Percentiles rank a stretch among this genome's conserved stretches.
These are phyloP conservation scores for Macrolepiota dolichaula DNA, from an alignment of 768 basidiomycete genomes.

Conservation along the genomic window DNA sequence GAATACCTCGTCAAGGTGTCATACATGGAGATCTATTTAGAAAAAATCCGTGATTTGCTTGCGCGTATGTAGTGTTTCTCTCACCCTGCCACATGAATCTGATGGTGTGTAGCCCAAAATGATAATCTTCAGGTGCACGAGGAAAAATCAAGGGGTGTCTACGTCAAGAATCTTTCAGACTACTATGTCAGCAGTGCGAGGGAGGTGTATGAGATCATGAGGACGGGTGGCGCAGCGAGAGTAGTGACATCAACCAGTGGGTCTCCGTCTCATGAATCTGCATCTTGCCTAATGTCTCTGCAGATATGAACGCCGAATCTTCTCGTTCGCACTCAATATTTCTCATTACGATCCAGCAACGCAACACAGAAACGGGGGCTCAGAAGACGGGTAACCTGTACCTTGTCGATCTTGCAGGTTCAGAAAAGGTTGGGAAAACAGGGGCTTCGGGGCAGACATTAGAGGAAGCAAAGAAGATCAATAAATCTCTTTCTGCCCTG, in stretches of 20 bases:
- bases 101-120: constrained; percentile 68
- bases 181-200: constrained; percentile 95
- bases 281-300: not conserved
- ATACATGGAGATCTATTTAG: constrained; percentile 99
- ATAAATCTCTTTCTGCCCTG: constrained; percentile 94
- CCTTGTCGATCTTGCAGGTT: constrained; percentile 96
- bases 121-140: constrained; percentile 99
- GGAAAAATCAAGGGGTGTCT: constrained; percentile 95
- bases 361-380: constrained; percentile 93
- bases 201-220: constrained; percentile 99
- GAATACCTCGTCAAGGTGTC: constrained; percentile 99
- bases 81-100: constrained; percentile 5
- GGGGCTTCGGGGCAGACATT: constrained; percentile 98
- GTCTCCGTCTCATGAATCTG: constrained; percentile 23
- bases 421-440: constrained; percentile 99
- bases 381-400: constrained; percentile 97
- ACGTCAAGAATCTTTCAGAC: constrained; percentile 96
- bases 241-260: constrained; percentile 93
- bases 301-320: constrained; percentile 99
- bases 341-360: constrained; percentile 94
- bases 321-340: constrained; percentile 99
- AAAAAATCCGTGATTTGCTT: constrained; percentile 91
- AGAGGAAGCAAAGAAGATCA: constrained; percentile 99
- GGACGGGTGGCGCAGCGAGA: constrained; percentile 87
- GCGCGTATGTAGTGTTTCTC: constrained; percentile 64